These are phyloP conservation scores for Sonneratia caseolaris DNA, from an alignment of 345 rosid species.

Conservation along the genomic window DNA sequence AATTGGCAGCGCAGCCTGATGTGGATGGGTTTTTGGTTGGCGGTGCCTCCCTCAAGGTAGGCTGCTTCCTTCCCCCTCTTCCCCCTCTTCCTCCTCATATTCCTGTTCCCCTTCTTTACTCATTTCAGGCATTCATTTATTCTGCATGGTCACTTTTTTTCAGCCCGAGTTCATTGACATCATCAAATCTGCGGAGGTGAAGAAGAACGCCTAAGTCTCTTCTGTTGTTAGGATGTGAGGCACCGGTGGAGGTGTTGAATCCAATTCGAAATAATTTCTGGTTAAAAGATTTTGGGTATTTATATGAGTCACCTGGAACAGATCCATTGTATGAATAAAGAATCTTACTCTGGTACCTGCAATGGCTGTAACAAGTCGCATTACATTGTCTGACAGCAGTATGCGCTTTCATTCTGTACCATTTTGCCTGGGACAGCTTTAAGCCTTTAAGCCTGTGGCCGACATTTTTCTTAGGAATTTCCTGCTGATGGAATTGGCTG, in stretches of 20 bases:
- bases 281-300: background rate
- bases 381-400: too few species aligned
- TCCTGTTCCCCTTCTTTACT: background rate
- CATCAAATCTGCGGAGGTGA: slow-evolving; percentile 44
- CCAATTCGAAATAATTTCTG: background rate
- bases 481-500: too few species aligned
- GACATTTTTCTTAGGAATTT: too few species aligned
- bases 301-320: background rate
- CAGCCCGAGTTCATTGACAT: slow-evolving; percentile 58
- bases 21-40: slow-evolving; percentile 91
- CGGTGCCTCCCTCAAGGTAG: slow-evolving; percentile 81
- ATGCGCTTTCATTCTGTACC: too few species aligned
- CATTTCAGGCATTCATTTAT: background rate
- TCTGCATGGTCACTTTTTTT: background rate
- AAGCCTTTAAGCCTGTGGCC: too few species aligned
- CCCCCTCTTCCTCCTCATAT: background rate
- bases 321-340: background rate
- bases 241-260: slow-evolving; percentile 5
- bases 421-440: too few species aligned
- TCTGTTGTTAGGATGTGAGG: background rate
- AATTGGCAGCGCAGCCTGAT: slow-evolving; percentile 64
- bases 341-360: background rate
- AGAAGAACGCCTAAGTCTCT: slow-evolving; percentile 25
- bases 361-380: background rate
- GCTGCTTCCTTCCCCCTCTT: background rate